These are phyloP conservation scores for Malassezia pachydermatis DNA, from an alignment of 1,284 basidiomycete genomes.

Conservation along the genomic window DNA sequence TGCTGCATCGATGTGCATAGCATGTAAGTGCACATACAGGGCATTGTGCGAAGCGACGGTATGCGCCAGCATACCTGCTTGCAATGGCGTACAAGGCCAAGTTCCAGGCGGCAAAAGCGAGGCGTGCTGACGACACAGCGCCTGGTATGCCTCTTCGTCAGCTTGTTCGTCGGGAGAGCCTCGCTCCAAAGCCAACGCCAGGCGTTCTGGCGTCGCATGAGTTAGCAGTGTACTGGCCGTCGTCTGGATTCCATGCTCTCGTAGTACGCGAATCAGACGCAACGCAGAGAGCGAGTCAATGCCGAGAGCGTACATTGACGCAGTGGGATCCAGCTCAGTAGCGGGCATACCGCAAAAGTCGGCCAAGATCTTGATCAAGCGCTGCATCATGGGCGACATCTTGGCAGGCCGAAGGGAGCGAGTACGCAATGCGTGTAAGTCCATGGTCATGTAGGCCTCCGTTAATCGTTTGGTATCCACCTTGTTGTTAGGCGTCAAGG, in stretches of 20 bases:
- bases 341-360: slow-evolving; percentile 17
- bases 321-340: background rate
- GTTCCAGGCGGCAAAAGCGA: background rate
- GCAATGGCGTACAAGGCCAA: slow-evolving; percentile 42
- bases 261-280: slow-evolving; percentile 25
- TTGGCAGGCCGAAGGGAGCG: background rate
- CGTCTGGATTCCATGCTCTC: background rate
- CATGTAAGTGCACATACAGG: slow-evolving; percentile 35
- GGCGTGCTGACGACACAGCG: background rate
- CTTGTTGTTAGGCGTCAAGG: slow-evolving; percentile 45
- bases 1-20: slow-evolving; percentile 14
- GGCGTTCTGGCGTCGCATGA: slow-evolving; percentile 1
- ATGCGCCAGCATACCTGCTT: slow-evolving; percentile 41
- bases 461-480: slow-evolving; percentile 30
- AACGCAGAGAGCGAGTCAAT: slow-evolving; percentile 42
- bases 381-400: background rate
- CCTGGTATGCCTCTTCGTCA: background rate
- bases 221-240: slow-evolving; percentile 27
- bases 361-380: slow-evolving; percentile 20
- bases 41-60: slow-evolving; percentile 25
- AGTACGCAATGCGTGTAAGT: slow-evolving; percentile 4
- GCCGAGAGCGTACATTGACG: slow-evolving; percentile 37
- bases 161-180: background rate
- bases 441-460: slow-evolving; percentile 18
- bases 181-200: slow-evolving; percentile 2